Base-by-base conservation (phyloP, 345 rosid genomes). In the Salix viminalis region DNA sequence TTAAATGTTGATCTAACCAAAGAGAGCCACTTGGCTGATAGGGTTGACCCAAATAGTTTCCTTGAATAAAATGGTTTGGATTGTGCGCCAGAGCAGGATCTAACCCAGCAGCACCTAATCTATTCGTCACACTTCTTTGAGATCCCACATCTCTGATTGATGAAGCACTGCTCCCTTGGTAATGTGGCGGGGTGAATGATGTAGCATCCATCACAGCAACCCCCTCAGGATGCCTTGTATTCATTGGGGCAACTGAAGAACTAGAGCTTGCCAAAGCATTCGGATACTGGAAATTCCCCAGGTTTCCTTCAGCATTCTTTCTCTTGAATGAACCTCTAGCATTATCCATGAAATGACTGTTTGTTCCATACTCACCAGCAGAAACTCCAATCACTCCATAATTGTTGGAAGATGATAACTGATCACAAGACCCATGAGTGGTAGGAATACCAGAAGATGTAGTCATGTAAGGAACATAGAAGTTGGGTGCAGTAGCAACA, bases 291-390 rank as follows among this genome's bases (percentile, higher is more conserved):
- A 83, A 81, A 86, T 78, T 74, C 76, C 85, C 92, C 1, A 84
- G 86, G 56, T 83, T 26, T 37, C 81, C 88, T 79, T 89, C 93
- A 28, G 87, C 76, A 60, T 81, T 90, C 83, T 94, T 94, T 84
- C 89, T 89, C 86, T 92, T 92, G 83, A 79, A 92, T 56, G 87
- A 67, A 50, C 87, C 89, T 80, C 90, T 88, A 36, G 81, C 81
- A 65, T 82, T 78, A 74, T 89, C 93, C 88, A 88, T 79, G 71
- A 83, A 86, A 71, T 83, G 86, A 30, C 67, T 73, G 68, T 80
- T 86, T 76, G 86, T 85, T 69, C 89, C 91, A 79, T 86, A 82
- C 39, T 88, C 92, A 73, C 83, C 90, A 8, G 84, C 79, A 70
- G 89, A 72, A 74, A 77, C 88, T 83, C 93, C 94, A 75, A 69